Base-by-base conservation (phyloP, 1,284 basidiomycete genomes). In the Garcileccinum viscosum region DNA sequence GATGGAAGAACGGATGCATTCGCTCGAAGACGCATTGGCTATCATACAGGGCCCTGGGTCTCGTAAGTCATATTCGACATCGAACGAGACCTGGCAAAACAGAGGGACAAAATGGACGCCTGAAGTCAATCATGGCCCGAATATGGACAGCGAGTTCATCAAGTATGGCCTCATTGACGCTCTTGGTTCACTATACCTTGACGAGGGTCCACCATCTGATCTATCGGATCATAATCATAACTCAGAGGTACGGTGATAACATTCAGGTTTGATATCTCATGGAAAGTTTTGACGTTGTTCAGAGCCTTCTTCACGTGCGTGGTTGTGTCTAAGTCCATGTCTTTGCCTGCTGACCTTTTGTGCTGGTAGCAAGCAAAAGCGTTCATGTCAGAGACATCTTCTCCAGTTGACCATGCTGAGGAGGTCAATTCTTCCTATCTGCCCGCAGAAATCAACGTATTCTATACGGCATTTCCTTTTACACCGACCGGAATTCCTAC, bases 11-110 rank as follows among this genome's bases (percentile, higher is more conserved):
- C 81, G 85, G 2, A 86, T 86, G 81, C 82, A 80, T 71, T 81
- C 82, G 4, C 79, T 88, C 22, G 86, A 88, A 72, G 85, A 86
- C 67, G 86, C 85, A 19, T 76, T 87, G n/a, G 82, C 83, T n/a
- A 86, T 86, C 61, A 72, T 83, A 24, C 80, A 84, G 58, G 72
- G 75, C 42, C 74, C 70, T 17, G 62, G 62, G 61, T 80, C 83
- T 30, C 73, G 78, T 67, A 72, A 76, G 59, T 77, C 80, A 7
- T 84, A 85, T 72, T 85, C 84, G 1, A 74, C 84, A 38, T 78
- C 85, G 9, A 62, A 67, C 35, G 71, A 73, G 27, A 70, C 71
- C 15, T 65, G 73, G 30, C 42, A 70, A 42, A 63, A 27, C 3
- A 73, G 75, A 9, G 72, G 76, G 19, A 30, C n/a, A 6, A 63